Evolutionary conservation across 2,329 filamentous ascomycete species (phyloP).

Genomic region (Macrophomina phaseolina): DNA sequence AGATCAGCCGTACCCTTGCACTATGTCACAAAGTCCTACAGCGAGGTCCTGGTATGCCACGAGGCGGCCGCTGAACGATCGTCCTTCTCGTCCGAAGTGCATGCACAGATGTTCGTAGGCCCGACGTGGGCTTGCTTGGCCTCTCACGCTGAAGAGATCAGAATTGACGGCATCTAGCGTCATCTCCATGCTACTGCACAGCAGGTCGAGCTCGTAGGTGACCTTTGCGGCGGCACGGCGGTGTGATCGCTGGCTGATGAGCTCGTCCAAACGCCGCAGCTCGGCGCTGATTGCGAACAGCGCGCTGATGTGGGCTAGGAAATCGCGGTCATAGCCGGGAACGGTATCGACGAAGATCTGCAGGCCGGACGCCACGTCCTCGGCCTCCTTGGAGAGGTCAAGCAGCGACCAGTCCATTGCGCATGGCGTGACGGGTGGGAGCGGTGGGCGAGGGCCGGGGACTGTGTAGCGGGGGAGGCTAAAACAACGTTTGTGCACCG

Average conservation of each 20-base stretch:
- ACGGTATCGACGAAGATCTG: conserved; percentile 57
- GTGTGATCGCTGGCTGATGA: conserved; percentile 49
- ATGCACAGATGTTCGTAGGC: conserved; percentile 12
- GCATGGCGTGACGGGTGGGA: conserved; percentile 35
- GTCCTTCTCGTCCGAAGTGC: conserved; percentile 15
- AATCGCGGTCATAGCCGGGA: conserved; percentile 57
- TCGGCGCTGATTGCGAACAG: conserved; percentile 60
- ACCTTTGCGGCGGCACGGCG: conserved; percentile 31
- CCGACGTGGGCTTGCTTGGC: conserved; percentile 9
- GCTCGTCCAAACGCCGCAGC: conserved; percentile 55
- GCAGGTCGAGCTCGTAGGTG: conserved; percentile 21
- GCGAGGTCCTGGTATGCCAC: conserved; percentile 23
- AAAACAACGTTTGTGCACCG: conserved; percentile 19
- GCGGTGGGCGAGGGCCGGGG: conserved; percentile 16
- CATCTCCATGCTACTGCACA: conserved; percentile 24
- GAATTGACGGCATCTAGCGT: conserved; percentile 16
- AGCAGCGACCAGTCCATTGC: conserved; percentile 46
- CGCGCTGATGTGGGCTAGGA: conserved; percentile 60
- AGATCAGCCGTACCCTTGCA: conserved; percentile 18
- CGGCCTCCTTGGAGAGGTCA: conserved; percentile 55
- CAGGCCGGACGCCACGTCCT: conserved; percentile 60
- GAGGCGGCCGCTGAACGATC: conserved; percentile 12
- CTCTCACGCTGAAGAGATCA: conserved; percentile 17
- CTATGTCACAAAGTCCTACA: conserved; percentile 3
- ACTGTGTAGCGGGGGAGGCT: conserved; percentile 20